phyloP scores from a whole-genome alignment of 1,284 basidiomycete genomes.

The Malassezia pachydermatis region DNA sequence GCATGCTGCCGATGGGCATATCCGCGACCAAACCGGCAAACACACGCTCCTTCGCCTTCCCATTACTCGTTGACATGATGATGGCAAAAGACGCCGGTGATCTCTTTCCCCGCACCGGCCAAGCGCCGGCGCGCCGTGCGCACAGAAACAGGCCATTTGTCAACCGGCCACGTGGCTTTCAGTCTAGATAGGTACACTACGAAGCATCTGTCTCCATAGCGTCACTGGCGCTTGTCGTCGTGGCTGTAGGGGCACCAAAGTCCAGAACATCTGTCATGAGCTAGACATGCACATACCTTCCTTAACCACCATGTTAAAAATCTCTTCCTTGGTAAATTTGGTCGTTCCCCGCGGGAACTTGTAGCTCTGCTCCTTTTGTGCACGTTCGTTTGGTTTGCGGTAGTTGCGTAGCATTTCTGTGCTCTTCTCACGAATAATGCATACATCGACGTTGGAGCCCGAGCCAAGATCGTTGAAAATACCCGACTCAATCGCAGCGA shows the following conservation, averaged over 20 bases:
- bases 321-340: slow-evolving; percentile 50
- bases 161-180: too few relatives aligned
- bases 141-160: too few relatives aligned
- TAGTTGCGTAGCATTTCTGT: slow-evolving; percentile 44
- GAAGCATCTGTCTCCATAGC: slow-evolving; percentile 17
- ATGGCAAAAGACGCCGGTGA: too few relatives aligned
- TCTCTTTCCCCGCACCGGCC: too few relatives aligned
- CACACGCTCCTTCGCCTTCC: neutral
- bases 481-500: slow-evolving; percentile 79
- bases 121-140: too few relatives aligned
- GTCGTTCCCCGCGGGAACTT: slow-evolving; percentile 64
- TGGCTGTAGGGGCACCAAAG: neutral
- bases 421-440: slow-evolving; percentile 59
- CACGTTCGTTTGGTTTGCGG: slow-evolving; percentile 42
- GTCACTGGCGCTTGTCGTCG: neutral
- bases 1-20: slow-evolving; percentile 46
- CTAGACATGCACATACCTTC: slow-evolving; percentile 53
- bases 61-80: too few relatives aligned
- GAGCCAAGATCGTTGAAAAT: slow-evolving; percentile 99
- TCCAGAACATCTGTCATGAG: slow-evolving; percentile 1
- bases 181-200: neutral
- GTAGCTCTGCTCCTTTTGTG: slow-evolving; percentile 41
- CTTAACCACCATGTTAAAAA: slow-evolving; percentile 50
- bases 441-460: slow-evolving; percentile 93
- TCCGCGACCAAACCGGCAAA: slow-evolving; percentile 18